Evolutionary conservation across 768 basidiomycete genomes (phyloP).

Genomic region (Lentinula edodes): DNA sequence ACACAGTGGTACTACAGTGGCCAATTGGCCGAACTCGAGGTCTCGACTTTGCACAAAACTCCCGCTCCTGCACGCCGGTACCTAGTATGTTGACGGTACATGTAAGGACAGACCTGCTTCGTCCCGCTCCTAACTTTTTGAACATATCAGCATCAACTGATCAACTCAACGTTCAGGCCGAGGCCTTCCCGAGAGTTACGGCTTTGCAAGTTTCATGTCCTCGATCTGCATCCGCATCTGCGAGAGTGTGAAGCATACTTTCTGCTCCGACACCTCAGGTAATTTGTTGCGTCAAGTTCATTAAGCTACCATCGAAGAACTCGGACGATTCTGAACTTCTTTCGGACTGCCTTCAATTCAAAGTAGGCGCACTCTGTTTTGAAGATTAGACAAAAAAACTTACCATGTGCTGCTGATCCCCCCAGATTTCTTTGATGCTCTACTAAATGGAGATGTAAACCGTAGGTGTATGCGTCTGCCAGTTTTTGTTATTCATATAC

Average conservation of each 20-base stretch:
- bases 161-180: neutral
- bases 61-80: neutral
- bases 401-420: neutral
- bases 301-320: neutral
- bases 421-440: neutral
- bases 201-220: neutral
- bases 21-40: neutral
- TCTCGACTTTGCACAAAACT: neutral
- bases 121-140: neutral
- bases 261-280: too few relatives aligned
- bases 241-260: too few relatives aligned
- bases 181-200: neutral
- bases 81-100: neutral
- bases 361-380: neutral
- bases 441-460: neutral
- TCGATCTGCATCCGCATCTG: neutral
- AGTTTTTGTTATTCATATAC: too few relatives aligned
- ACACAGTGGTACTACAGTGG: too few relatives aligned
- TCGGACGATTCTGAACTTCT: neutral
- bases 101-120: neutral
- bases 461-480: too few relatives aligned
- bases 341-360: neutral
- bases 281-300: too few relatives aligned
- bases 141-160: neutral
- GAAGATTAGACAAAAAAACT: neutral